A percentile compares a stretch with the other conserved stretches of the same genome.
Evolutionary conservation across 805 yeast species (phyloP).

Genomic region (Blastobotrys parvus): DNA sequence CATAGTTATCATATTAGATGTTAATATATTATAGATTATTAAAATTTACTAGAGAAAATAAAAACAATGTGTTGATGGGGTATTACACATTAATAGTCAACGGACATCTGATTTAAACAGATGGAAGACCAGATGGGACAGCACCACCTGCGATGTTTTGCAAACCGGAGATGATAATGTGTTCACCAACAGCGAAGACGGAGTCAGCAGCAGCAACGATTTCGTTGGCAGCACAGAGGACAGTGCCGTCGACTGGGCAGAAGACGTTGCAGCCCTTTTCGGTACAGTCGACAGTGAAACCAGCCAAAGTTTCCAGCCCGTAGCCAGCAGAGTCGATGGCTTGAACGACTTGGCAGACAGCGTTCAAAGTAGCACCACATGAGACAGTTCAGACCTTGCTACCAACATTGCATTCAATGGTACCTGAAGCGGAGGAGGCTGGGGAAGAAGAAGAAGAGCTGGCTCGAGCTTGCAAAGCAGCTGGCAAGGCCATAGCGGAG

Average conservation of each 20-base stretch:
- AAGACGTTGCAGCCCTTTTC: conserved; percentile 10
- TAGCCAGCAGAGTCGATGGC: conserved; percentile 12
- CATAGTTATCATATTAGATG: not conserved
- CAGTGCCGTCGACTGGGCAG: conserved; percentile 9
- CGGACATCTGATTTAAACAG: not conserved
- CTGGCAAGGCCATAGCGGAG: conserved; percentile 10
- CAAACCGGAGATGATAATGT: conserved; percentile 6
- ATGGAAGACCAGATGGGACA: not conserved
- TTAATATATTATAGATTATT: no score
- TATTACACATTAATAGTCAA: not conserved
- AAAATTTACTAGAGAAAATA: not conserved
- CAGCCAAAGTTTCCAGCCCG: conserved; percentile 13
- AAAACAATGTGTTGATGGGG: not conserved
- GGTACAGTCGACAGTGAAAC: conserved; percentile 10
- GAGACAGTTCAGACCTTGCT: conserved; percentile 10
- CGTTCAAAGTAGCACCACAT: conserved; percentile 8
- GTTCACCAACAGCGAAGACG: conserved; percentile 11
- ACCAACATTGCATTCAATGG: conserved; percentile 10
- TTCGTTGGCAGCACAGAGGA: conserved; percentile 4
- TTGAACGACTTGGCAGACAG: conserved; percentile 10
- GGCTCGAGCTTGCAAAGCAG: conserved; percentile 7
- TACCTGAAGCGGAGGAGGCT: conserved; percentile 4
- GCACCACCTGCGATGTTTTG: conserved; percentile 1
- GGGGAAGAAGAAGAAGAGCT: conserved; percentile 6
- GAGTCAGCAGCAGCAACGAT: conserved; percentile 8